These are phyloP conservation scores for Pythium aquatile DNA, from an alignment of 352 stramenopile genomes.

Conservation along the genomic window DNA sequence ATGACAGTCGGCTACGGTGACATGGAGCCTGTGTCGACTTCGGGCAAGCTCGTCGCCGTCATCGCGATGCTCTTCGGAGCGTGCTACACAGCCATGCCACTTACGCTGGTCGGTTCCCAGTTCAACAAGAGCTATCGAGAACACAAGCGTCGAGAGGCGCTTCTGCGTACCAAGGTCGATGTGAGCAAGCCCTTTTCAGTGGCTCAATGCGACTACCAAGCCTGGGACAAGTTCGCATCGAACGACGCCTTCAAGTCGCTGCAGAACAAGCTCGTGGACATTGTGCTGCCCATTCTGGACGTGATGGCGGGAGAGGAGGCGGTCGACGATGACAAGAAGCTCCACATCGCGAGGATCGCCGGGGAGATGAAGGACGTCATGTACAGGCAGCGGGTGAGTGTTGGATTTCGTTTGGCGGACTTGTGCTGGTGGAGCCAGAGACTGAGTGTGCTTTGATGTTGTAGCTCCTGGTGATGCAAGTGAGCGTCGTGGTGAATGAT, in stretches of 20 bases:
- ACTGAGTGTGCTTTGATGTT: not conserved
- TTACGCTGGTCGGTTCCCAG: slow-evolving; percentile 76
- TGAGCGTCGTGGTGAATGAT: slow-evolving; percentile 58
- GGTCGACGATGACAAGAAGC: slow-evolving; percentile 47
- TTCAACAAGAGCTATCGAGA: slow-evolving; percentile 84
- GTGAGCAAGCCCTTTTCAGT: slow-evolving; percentile 65
- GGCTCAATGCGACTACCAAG: slow-evolving; percentile 34
- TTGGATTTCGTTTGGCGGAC: not conserved
- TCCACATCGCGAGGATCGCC: slow-evolving; percentile 26
- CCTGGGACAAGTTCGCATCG: slow-evolving; percentile 50
- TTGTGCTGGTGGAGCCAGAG: not conserved
- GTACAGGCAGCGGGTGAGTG: slow-evolving; percentile 44
- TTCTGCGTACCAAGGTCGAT: slow-evolving; percentile 69
- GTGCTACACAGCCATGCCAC: slow-evolving; percentile 79
- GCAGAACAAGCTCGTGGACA: slow-evolving; percentile 33
- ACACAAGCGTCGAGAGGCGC: slow-evolving; percentile 69
- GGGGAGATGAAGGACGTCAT: slow-evolving; percentile 54
- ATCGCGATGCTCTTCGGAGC: slow-evolving; percentile 81
- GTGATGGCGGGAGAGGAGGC: slow-evolving; percentile 46
- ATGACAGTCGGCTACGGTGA: slow-evolving; percentile 74
- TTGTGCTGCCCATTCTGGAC: slow-evolving; percentile 46
- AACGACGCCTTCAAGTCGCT: slow-evolving; percentile 53
- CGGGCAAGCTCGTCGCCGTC: slow-evolving; percentile 68
- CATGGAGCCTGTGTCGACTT: slow-evolving; percentile 66
- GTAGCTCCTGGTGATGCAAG: slow-evolving; percentile 64